Evolutionary conservation across 2,329 filamentous ascomycete species (phyloP), one percentile per base, ranked within the genome.

Genomic region (Trichoderma aggressivum): DNA sequence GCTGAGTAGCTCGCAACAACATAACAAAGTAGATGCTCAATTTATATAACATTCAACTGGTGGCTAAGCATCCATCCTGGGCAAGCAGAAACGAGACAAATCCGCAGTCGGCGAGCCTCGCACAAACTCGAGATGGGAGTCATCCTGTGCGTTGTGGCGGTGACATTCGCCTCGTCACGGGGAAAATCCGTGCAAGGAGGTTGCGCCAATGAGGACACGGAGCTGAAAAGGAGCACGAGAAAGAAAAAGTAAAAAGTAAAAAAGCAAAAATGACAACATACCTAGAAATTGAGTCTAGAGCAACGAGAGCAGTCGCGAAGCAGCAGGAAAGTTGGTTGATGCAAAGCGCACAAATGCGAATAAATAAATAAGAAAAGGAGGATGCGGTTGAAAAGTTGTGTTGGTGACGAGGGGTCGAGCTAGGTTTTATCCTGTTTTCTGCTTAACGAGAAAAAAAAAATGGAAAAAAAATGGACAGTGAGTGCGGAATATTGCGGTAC

Each of bases 381-480:
- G 56, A 50, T 69, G 66, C 66, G 66, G 43, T 50, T 14, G 66
- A 61, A 69, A 61, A 69, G 58, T 66, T 63, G 67, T 70, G 47
- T 62, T 70, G 58, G 47, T 63, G 67, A 70, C 67, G 67, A 63
- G 67, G 67, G 67, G 67, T 58, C 58, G 50, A 55, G 67, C 67
- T 70, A 70, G 59, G 67, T 62, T 70, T 70, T 70, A 63, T 63
- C 59, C 59, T 50, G n/a, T 50, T 60, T 68, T 47, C 18, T 32
- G 26, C 56, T 36, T 28, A 53, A 21, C n/a, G 65, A 8, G n/a
- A 3, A 50, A 26, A 21, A 47, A 50, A 64, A 55, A 34, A 28
- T n/a, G 3, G 7, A 30, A 30, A n/a, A 34, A 55, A 24, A 32
- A 55, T 24, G 28, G 28, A 24, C 43, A 34, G 47, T n/a, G 32